These are phyloP conservation scores for Colletotrichum truncatum DNA, from an alignment of 2,329 filamentous ascomycete species.

Conservation along the genomic window DNA sequence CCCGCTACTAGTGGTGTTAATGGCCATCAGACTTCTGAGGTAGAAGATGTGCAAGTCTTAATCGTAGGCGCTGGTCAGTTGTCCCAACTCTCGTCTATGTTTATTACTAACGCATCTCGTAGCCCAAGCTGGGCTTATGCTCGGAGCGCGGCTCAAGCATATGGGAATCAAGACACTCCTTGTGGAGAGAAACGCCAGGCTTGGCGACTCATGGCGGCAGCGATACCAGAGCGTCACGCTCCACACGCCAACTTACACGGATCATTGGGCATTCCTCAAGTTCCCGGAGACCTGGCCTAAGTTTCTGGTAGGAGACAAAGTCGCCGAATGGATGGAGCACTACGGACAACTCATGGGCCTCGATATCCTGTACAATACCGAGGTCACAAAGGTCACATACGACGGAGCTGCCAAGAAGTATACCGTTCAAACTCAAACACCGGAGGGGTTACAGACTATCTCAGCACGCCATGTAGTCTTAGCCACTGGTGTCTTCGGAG, in stretches of 20 bases:
- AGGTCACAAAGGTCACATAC: conserved; percentile 47
- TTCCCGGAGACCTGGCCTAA: conserved; percentile 36
- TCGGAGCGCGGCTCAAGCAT: conserved; percentile 42
- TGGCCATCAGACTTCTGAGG: conserved; percentile 37
- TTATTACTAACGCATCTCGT: no score
- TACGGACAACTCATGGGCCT: conserved; percentile 59
- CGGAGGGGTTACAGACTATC: conserved; percentile 36
- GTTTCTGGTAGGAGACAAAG: conserved; percentile 54
- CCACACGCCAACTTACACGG: conserved; percentile 35
- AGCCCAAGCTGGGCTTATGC: conserved; percentile 52
- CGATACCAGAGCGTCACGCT: conserved; percentile 48
- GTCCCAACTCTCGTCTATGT: no score
- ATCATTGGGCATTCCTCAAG: conserved; percentile 36
- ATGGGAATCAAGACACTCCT: conserved; percentile 44
- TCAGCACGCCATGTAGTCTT: conserved; percentile 56
- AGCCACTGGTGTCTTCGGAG: conserved; percentile 54
- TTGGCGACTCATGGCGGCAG: conserved; percentile 60
- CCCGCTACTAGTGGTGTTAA: conserved; percentile 32
- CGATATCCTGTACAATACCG: conserved; percentile 53
- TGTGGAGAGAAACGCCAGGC: conserved; percentile 52
- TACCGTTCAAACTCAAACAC: conserved; percentile 42
- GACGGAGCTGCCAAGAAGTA: conserved; percentile 47
- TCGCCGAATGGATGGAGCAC: conserved; percentile 57
- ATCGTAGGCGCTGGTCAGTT: conserved; percentile 48
- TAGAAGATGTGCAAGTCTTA: conserved; percentile 41